Evolutionary conservation across 768 basidiomycete genomes (phyloP), one percentile per base, ranked within the genome.

Genomic region (Phylloporus sp.): DNA sequence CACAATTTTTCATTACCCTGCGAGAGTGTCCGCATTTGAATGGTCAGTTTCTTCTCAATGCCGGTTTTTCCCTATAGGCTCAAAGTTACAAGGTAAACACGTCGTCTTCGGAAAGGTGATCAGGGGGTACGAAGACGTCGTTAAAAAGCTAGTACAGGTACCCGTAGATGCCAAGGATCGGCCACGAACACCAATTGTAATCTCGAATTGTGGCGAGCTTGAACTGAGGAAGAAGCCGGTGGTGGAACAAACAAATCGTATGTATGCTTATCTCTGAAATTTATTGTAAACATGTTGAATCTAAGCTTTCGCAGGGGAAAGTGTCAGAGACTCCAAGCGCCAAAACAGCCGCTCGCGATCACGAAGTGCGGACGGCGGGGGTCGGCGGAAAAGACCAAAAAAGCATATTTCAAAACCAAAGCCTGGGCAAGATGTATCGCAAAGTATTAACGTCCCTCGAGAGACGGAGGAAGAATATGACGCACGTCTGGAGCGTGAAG

Each of bases 1-100:
- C 86, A 1, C 92, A 95, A 57, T 95, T 87, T 64, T 94, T 95
- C 64, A 75, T 94, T 55, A 91, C 92, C 20, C 76, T 95, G 11
- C 76, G 79, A n/a, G 77, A 80, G 15, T 83, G 87, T 54, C 80
- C 84, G 4, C 88, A 91, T 64, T 67, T 91, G 40, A 78, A 87
- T 62, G 91, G 91, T 74, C 70, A 70, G 71, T 56, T 0, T 45
- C 38, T 46, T 44, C 39, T 44, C 1, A 0, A 32, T 41, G 20
- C 5, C 12, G n/a, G n/a, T 34, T 28, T 8, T 28, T 43, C 26
- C 34, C 38, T 39, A 15, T 56, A 12, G 34, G 29, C 50, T 47
- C 15, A 52, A 47, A 15, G 28, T 16, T 16, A 38, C 2, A 54
- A 84, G 82, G 82, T 35, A 83, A 83, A 65, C 82, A 84, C 58